Conservation (phyloP, 2,329 filamentous ascomycete species). For the Calycina herbarum region DNA sequence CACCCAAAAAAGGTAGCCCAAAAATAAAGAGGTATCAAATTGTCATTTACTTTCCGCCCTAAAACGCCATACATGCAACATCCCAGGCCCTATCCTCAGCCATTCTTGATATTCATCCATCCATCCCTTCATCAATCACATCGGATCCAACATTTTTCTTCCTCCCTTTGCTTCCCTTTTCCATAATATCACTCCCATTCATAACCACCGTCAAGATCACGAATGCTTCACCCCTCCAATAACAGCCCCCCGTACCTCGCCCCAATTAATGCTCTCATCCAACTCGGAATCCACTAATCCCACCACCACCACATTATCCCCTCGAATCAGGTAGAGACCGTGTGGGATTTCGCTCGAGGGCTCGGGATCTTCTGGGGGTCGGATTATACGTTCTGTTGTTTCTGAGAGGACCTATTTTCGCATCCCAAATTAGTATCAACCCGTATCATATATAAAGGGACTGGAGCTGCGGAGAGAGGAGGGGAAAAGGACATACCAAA, state of each 20-base stretch:
- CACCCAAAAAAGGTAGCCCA: not conserved
- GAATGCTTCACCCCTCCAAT: constrained; percentile 84
- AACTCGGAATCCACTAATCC: constrained; percentile 87
- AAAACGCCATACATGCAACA: constrained; percentile 38
- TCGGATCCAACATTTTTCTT: not conserved
- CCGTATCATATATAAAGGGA: too few relatives aligned
- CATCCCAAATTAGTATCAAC: too few relatives aligned
- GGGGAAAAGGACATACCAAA: constrained; percentile 51
- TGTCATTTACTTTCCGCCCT: constrained; percentile 4
- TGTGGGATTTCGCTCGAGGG: constrained; percentile 78
- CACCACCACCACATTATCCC: constrained; percentile 90
- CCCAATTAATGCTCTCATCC: constrained; percentile 90
- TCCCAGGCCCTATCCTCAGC: constrained; percentile 11
- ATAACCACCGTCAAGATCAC: constrained; percentile 27
- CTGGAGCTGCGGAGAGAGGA: not conserved
- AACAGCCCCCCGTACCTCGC: constrained; percentile 78
- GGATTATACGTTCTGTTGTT: constrained; percentile 87
- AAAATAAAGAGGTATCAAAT: not conserved
- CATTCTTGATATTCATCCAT: constrained; percentile 7
- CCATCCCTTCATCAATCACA: not conserved
- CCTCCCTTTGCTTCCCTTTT: not conserved
- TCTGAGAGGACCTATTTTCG: constrained; percentile 63
- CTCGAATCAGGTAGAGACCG: constrained; percentile 87
- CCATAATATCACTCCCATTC: not conserved
- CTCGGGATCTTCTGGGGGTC: constrained; percentile 78